phyloP scores from a whole-genome alignment of 345 rosid genomes.

The Cardamine occulta region DNA sequence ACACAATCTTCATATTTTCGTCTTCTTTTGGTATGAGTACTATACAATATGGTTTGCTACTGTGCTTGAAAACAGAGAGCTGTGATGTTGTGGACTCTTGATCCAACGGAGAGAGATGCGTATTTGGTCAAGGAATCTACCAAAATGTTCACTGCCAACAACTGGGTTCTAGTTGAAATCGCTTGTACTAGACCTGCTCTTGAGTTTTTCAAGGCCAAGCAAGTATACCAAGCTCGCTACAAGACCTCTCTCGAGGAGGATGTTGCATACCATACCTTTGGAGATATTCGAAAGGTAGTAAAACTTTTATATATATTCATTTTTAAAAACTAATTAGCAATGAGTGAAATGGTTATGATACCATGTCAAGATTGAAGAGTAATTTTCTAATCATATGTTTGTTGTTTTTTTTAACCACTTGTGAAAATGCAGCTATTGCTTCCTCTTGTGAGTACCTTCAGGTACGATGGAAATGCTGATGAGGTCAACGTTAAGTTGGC shows the following conservation, averaged over 20 bases:
- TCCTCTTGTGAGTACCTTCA: conserved; percentile 76
- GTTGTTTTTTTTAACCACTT: conserved; percentile 14
- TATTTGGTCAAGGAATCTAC: conserved; percentile 77
- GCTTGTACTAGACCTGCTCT: conserved; percentile 74
- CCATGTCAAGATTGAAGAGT: background rate
- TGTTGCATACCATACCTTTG: conserved; percentile 77
- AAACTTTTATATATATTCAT: background rate
- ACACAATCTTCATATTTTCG: background rate
- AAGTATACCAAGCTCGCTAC: conserved; percentile 76
- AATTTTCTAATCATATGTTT: background rate
- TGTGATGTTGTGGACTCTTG: conserved; percentile 73
- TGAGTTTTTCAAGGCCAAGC: conserved; percentile 64
- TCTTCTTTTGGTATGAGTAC: background rate
- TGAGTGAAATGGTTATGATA: background rate
- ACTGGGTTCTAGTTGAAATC: conserved; percentile 82
- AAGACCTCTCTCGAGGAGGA: conserved; percentile 91
- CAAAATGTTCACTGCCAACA: conserved; percentile 61
- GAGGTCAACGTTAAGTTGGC: conserved; percentile 75
- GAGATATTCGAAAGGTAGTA: conserved; percentile 78
- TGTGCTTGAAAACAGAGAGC: conserved; percentile 49
- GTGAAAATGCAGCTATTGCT: conserved; percentile 66
- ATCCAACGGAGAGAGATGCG: conserved; percentile 81
- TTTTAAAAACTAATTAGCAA: background rate
- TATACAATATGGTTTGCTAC: conserved; percentile 9
- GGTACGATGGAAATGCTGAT: conserved; percentile 68